These are phyloP conservation scores for Chenopodium suecicum DNA, from an alignment of 148 eudicot genomes.

Conservation along the genomic window DNA sequence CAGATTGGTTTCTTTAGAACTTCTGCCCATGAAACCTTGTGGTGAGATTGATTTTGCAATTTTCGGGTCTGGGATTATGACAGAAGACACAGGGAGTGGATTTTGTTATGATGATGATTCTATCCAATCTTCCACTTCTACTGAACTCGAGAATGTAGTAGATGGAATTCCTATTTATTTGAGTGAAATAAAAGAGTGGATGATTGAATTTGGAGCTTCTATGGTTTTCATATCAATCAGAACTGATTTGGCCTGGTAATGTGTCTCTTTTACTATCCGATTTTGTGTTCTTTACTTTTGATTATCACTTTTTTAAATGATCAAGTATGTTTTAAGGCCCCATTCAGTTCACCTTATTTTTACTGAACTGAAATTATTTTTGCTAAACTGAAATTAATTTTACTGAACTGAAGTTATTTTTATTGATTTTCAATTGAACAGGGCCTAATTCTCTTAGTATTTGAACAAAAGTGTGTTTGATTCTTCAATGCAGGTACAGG, in stretches of 20 bases:
- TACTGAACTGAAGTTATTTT: no score
- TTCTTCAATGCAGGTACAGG: conserved; percentile 58
- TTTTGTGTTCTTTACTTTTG: no score
- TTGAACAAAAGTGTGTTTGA: no score
- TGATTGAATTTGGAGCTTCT: conserved; percentile 49
- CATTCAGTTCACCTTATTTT: no score
- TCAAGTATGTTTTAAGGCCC: no score
- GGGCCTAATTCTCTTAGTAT: no score
- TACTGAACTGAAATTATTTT: no score
- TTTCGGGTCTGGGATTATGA: conserved; percentile 87
- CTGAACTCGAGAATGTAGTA: conserved; percentile 31
- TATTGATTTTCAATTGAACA: no score
- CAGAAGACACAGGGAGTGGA: conserved; percentile 85
- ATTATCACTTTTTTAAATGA: no score
- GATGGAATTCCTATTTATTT: conserved; percentile 47
- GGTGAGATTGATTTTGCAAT: conserved; percentile 88
- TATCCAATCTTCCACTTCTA: conserved; percentile 49
- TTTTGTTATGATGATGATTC: conserved; percentile 58
- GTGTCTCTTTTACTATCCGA: no score
- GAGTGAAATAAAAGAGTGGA: conserved; percentile 56
- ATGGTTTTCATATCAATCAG: conserved; percentile 70
- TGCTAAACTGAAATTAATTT: no score
- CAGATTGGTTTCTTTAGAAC: conserved; percentile 80
- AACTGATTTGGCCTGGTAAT: conserved; percentile 95
- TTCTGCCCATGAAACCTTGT: conserved; percentile 97